These are phyloP conservation scores for Apophysomyces sp. DNA, from an alignment of 371 early-diverging fungal genomes.

Conservation along the genomic window DNA sequence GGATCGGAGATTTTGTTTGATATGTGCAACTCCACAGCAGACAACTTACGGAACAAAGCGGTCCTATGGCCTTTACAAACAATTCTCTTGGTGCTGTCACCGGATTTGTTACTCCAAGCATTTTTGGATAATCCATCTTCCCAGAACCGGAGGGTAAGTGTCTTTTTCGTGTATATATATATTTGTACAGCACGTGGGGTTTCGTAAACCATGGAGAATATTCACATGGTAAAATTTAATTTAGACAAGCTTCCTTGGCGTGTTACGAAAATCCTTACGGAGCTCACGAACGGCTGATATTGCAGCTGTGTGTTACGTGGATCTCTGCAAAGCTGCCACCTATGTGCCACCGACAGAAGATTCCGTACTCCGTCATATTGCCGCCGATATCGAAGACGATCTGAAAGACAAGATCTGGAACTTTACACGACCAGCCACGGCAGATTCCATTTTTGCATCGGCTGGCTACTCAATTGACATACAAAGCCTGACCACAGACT, in stretches of 20 bases:
- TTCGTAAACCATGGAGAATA: too few relatives aligned
- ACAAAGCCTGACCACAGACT: constrained; percentile 61
- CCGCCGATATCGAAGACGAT: constrained; percentile 73
- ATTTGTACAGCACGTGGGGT: too few relatives aligned
- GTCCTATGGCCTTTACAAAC: constrained; percentile 86
- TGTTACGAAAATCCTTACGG: constrained; percentile 63
- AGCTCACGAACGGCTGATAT: constrained; percentile 65
- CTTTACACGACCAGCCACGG: constrained; percentile 40
- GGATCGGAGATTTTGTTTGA: constrained; percentile 78
- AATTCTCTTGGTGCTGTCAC: constrained; percentile 72
- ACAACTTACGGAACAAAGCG: constrained; percentile 59
- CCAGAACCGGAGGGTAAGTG: constrained; percentile 35
- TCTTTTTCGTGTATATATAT: too few relatives aligned
- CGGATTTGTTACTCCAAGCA: constrained; percentile 65
- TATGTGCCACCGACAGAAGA: constrained; percentile 67
- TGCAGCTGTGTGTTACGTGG: constrained; percentile 75
- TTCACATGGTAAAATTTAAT: background rate
- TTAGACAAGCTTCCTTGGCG: constrained; percentile 65
- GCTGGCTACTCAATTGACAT: constrained; percentile 51
- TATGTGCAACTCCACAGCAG: constrained; percentile 65
- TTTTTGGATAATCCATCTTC: constrained; percentile 37
- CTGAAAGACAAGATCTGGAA: constrained; percentile 73
- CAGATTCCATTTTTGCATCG: constrained; percentile 37
- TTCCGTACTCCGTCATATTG: constrained; percentile 63
- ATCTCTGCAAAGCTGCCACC: constrained; percentile 75